Percentiles rank a stretch among this genome's conserved stretches.
Evolutionary conservation across 306 rosid genomes (phyloP).

Genomic region (Fragaria vesca): DNA sequence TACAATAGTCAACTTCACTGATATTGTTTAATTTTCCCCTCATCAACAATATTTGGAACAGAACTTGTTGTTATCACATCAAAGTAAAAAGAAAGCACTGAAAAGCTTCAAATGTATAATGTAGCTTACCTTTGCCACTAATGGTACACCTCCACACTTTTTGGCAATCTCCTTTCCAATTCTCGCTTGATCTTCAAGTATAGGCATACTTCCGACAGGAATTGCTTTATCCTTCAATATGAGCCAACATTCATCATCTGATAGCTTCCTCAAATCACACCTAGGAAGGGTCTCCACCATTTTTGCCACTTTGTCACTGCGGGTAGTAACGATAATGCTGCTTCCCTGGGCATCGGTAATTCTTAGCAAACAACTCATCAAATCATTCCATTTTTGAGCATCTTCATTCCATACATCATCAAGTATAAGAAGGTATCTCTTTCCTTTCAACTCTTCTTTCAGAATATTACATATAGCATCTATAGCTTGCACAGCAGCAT

Average conservation of each 20-base stretch:
- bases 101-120: background rate
- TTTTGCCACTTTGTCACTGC: background rate
- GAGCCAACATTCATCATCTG: background rate
- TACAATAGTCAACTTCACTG: background rate
- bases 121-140: background rate
- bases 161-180: background rate
- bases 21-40: background rate
- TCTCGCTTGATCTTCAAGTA: background rate
- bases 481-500: background rate
- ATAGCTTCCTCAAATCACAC: background rate
- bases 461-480: background rate
- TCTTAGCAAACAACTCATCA: background rate
- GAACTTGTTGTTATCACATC: background rate
- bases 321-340: background rate
- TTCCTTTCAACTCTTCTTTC: background rate
- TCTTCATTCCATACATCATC: conserved; percentile 1
- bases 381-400: background rate
- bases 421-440: background rate
- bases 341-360: background rate
- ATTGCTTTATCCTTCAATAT: background rate
- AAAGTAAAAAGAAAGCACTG: background rate
- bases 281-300: background rate
- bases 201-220: background rate
- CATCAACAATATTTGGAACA: background rate
- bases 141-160: background rate